Base-by-base conservation (phyloP, 306 rosid genomes). In the Quercus ilex region DNA sequence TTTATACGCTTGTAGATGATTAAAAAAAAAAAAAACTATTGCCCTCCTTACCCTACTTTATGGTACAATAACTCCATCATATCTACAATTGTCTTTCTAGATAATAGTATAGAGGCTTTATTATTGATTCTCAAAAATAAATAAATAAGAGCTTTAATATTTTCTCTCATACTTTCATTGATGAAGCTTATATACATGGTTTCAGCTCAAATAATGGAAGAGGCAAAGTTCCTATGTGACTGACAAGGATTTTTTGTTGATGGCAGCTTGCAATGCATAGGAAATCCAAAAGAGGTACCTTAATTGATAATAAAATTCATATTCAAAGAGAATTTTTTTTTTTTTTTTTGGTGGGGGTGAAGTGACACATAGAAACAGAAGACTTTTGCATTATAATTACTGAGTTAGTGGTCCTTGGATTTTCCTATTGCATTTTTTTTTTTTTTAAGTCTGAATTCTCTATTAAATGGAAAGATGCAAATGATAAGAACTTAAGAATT, bases 141-240 rank as follows among this genome's bases (percentile, higher is more conserved):
- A 28, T 28, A 28, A 28, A 28, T 28, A 28, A 28, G 30, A 4
- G 17, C 14, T 7, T 38, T 38, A 7, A 74, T 28, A 67, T 38
- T 59, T 30, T 38, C 41, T 74, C 12, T 31, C 33, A 60, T n/a
- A 38, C 43, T 38, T 38, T 31, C 18, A 81, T 70, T 78, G 62
- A 59, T 76, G 56, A 71, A 76, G 49, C 82, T 74, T 73, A 28
- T 85, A 58, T 79, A 19, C 73, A 20, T 78, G 5, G 62, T 60
- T 83, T 83, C 96, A 94, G 96, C 97, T 46, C 97, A 94, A 88
- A 92, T 96, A 67, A 94, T 91, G 97, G 98, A 94, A 86, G 97
- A 94, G 85, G 98, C 97, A 51, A 96, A 92, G 78, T 92, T 87
- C 56, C 80, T 91, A 30, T 94, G 96, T 56, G 97, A 91, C 77